Conservation (phyloP, 2,329 filamentous ascomycete species). For the Colletotrichum noveboracense region DNA sequence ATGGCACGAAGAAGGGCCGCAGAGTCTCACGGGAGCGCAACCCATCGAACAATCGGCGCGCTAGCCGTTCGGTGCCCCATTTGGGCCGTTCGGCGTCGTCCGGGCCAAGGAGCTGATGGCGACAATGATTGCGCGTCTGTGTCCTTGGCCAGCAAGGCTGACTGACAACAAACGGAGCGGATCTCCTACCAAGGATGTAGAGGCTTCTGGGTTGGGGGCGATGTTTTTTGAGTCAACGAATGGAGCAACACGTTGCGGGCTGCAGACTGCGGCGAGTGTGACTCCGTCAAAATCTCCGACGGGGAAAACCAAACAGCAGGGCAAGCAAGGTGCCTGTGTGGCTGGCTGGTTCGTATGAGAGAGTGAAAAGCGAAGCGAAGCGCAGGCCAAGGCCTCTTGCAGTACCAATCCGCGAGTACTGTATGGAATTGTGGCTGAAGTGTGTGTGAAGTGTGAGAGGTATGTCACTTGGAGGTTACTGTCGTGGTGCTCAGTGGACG, state of each 20-base stretch:
- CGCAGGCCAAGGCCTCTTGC: neutral
- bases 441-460: neutral
- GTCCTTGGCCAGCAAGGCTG: conserved; percentile 20
- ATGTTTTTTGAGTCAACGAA: neutral
- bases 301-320: neutral
- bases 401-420: neutral
- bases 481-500: neutral
- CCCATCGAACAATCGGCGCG: neutral
- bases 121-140: conserved; percentile 24
- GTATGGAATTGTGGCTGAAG: neutral
- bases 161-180: neutral
- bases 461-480: neutral
- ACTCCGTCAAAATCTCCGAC: neutral
- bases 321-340: neutral
- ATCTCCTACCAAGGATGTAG: neutral
- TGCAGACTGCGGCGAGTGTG: neutral
- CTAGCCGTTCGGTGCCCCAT: conserved; percentile 3
- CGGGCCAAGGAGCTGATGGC: conserved; percentile 18
- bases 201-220: neutral
- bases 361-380: neutral
- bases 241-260: neutral
- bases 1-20: neutral
- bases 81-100: conserved; percentile 13
- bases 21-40: neutral
- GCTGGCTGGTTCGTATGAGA: neutral